Evolutionary conservation across 1,139 yeast species (phyloP).

Genomic region (Debaryomyces sp.): DNA sequence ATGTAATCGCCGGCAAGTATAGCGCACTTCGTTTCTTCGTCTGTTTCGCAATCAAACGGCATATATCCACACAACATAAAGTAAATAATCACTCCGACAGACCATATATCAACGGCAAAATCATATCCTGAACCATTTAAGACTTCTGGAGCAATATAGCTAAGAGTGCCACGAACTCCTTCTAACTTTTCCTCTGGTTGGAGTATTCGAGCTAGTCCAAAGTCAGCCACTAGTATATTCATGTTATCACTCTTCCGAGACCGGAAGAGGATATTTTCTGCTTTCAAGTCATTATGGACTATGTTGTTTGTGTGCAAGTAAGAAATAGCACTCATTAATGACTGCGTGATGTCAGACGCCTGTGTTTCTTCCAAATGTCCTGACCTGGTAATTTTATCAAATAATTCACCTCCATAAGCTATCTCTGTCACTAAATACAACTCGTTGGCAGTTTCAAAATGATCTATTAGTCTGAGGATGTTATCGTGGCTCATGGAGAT

Average conservation of each 20-base stretch:
- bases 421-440: conserved; percentile 67
- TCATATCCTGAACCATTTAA: conserved; percentile 56
- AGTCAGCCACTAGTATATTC: conserved; percentile 68
- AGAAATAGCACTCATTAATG: conserved; percentile 31
- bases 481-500: conserved; percentile 48
- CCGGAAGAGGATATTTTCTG: conserved; percentile 42
- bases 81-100: conserved; percentile 72
- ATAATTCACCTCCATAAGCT: conserved; percentile 72
- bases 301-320: conserved; percentile 35
- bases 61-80: conserved; percentile 75
- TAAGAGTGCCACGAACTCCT: conserved; percentile 63
- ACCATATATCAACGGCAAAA: conserved; percentile 72
- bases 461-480: conserved; percentile 65
- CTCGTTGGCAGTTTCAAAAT: conserved; percentile 64
- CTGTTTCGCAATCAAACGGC: conserved; percentile 79
- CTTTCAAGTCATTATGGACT: conserved; percentile 48
- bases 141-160: conserved; percentile 78
- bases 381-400: conserved; percentile 56
- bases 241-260: conserved; percentile 23
- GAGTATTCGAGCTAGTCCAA: conserved; percentile 57
- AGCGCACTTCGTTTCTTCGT: conserved; percentile 68
- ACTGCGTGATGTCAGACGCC: conserved; percentile 43
- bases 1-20: conserved; percentile 57
- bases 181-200: conserved; percentile 26
- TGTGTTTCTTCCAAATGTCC: conserved; percentile 44